Conservation (phyloP, 441 rosid genomes). For the Pelargonium cotyledonis region DNA sequence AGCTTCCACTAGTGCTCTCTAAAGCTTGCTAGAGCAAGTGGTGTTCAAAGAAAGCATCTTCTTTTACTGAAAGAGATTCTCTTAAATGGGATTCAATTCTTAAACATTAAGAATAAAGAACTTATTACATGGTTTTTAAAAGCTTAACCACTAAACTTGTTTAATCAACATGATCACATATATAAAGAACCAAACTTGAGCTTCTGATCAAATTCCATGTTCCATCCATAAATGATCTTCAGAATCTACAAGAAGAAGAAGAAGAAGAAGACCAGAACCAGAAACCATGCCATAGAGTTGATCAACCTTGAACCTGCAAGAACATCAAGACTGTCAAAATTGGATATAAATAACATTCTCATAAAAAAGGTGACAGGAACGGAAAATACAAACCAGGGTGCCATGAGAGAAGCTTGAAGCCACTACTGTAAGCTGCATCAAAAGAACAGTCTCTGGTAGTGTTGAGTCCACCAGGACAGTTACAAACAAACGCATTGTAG, state of each 20-base stretch:
- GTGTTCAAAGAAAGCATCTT: slow-evolving; percentile 15
- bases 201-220: too few relatives aligned
- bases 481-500: slow-evolving; percentile 52
- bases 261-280: too few relatives aligned
- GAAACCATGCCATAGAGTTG: slow-evolving; percentile 19
- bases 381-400: slow-evolving; percentile 24
- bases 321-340: slow-evolving; percentile 11
- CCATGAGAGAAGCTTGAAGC: slow-evolving; percentile 31
- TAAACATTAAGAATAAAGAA: background rate
- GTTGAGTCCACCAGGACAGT: slow-evolving; percentile 64
- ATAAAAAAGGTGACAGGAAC: background rate
- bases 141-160: background rate
- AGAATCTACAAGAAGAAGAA: slow-evolving; percentile 1
- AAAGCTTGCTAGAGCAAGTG: slow-evolving; percentile 10
- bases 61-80: slow-evolving; percentile 26
- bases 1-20: slow-evolving; percentile 11
- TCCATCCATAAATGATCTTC: too few relatives aligned
- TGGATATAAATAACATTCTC: too few relatives aligned
- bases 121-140: background rate
- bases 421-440: slow-evolving; percentile 37
- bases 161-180: background rate
- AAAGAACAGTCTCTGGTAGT: slow-evolving; percentile 65
- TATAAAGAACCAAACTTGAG: too few relatives aligned
- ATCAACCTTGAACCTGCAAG: too few relatives aligned
- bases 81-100: slow-evolving; percentile 12